Conservation (phyloP, 805 yeast species). For the Lachancea meyersii region DNA sequence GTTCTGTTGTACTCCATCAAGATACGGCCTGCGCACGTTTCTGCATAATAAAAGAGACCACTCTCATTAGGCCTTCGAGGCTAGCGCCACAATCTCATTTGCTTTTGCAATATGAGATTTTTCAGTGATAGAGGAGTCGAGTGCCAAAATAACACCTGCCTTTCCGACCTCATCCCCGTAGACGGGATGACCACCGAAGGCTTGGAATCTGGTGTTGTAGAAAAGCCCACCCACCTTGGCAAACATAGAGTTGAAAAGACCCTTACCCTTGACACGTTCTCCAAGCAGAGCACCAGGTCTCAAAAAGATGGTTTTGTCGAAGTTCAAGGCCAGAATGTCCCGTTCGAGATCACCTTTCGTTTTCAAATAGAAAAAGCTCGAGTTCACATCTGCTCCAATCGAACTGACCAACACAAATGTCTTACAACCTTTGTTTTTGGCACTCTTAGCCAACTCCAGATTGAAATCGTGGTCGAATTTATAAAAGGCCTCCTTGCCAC, state of each 20-base stretch:
- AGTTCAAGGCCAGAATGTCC: slow-evolving; percentile 53
- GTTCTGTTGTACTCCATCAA: no score
- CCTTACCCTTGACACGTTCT: slow-evolving; percentile 42
- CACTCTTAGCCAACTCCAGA: slow-evolving; percentile 61
- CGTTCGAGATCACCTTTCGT: slow-evolving; percentile 76
- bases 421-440: slow-evolving; percentile 60
- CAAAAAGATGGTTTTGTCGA: slow-evolving; percentile 66
- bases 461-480: slow-evolving; percentile 73
- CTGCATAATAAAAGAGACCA: background rate
- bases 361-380: slow-evolving; percentile 54
- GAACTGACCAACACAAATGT: slow-evolving; percentile 66
- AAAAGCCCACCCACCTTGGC: slow-evolving; percentile 31
- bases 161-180: slow-evolving; percentile 60
- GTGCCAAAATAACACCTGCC: slow-evolving; percentile 43
- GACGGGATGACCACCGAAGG: slow-evolving; percentile 40
- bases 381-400: slow-evolving; percentile 51
- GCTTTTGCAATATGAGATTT: slow-evolving; percentile 31
- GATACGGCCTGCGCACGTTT: no score
- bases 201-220: slow-evolving; percentile 34
- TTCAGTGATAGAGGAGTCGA: slow-evolving; percentile 19
- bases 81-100: slow-evolving; percentile 25
- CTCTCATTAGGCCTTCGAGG: background rate
- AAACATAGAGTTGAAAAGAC: slow-evolving; percentile 31
- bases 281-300: slow-evolving; percentile 77
- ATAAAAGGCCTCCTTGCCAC: slow-evolving; percentile 67